Evolutionary conservation across 2,329 filamentous ascomycete genomes (phyloP), one percentile per base, ranked within the genome.

Genomic region (Phialophora verrucosa): DNA sequence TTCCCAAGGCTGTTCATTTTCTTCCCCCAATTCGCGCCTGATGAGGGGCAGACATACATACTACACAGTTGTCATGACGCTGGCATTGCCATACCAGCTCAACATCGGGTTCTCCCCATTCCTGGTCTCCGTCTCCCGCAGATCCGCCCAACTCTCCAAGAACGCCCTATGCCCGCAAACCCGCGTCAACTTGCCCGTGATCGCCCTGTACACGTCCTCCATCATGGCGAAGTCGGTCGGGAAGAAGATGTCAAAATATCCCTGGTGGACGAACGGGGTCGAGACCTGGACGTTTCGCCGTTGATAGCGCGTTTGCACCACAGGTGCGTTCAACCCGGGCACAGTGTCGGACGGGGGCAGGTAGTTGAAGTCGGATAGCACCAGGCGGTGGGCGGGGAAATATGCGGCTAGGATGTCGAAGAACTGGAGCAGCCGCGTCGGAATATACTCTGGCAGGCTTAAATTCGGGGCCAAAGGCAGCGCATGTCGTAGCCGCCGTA

Each of bases 241-340:
- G 81, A 99, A 99, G 76, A 99, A 89, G 74, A 99, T 97, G 77
- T 99, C 96, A 76, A 99, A 99, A 80, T 97, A 98, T 54, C 95
- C 96, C 81, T 99, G 96, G 77, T 98, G 93, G 56, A 97, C 95
- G 77, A 97, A 85, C 62, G 94, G 93, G 4, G 95, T 99, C 4
- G 88, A 85, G 14, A 99, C 95, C 49, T 93, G 91, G 62, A 99
- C 92, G 72, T 92, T 97, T 68, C 88, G 86, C 72, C 95, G 85
- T 79, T 92, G 85, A 78, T 93, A 99, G 69, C 95, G 86, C 32
- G 95, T 99, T 83, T 99, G 96, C 70, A 99, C 96, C 25, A 99
- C 93, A 0, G 95, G 95, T 12, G 91, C 92, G 79, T 98, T 97
- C 70, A 96, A 81, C 0, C 95, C 95, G 68, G 87, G 85, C 59